Conservation (phyloP, 2,329 filamentous ascomycete genomes). For the Alternaria dauci region DNA sequence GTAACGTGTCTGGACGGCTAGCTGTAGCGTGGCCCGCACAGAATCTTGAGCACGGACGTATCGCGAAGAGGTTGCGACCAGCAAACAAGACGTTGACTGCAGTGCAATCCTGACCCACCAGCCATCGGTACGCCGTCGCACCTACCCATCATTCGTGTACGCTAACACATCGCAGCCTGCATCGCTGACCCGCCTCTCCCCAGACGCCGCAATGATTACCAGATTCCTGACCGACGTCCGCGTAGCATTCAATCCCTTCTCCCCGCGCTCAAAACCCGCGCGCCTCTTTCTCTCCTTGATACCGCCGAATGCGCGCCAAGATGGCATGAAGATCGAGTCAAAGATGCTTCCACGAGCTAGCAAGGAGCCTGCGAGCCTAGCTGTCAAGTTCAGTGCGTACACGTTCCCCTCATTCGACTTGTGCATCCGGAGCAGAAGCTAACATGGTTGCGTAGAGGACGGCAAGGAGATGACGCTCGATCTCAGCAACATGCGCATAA, state of each 20-base stretch:
- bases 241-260: constrained; percentile 93
- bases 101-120: not conserved
- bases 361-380: constrained; percentile 72
- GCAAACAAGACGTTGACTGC: constrained; percentile 5
- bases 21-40: constrained; percentile 20
- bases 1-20: constrained; percentile 26
- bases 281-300: constrained; percentile 88
- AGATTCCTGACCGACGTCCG: constrained; percentile 85
- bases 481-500: constrained; percentile 81
- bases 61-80: constrained; percentile 12
- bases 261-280: constrained; percentile 77
- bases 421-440: constrained; percentile 12
- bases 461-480: constrained; percentile 89
- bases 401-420: not conserved
- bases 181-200: not conserved
- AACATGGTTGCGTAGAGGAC: constrained; percentile 70
- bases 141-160: not conserved
- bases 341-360: constrained; percentile 76
- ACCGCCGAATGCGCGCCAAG: constrained; percentile 77
- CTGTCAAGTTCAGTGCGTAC: constrained; percentile 82
- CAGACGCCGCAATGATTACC: constrained; percentile 72
- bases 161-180: not conserved
- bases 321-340: constrained; percentile 79
- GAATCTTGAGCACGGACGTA: constrained; percentile 35
- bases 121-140: constrained; percentile 1